phyloP scores from a whole-genome alignment of 129 eudicot genomes.

The Arctium lappa region DNA sequence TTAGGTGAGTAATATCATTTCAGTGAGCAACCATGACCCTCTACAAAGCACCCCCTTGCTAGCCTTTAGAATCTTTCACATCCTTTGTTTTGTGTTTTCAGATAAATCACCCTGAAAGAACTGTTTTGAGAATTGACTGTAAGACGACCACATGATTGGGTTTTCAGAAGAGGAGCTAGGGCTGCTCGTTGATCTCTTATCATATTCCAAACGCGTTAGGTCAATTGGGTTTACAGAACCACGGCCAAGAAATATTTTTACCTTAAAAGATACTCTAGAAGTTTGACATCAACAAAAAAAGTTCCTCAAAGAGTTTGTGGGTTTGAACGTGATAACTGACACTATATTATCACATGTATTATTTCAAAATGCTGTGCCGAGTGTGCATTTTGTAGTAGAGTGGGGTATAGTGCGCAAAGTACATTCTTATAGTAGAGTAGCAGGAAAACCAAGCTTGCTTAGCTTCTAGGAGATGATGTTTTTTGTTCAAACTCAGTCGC shows the following conservation, averaged over 20 bases:
- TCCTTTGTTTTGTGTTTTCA: not conserved
- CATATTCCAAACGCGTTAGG: not conserved
- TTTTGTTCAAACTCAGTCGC: not conserved
- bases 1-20: not conserved
- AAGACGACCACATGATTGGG: not conserved
- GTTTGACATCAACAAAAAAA: not conserved
- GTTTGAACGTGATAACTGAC: not conserved
- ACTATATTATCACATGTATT: not conserved
- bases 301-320: not conserved
- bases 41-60: not conserved
- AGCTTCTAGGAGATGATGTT: not conserved
- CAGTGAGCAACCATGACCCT: not conserved
- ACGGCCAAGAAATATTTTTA: not conserved
- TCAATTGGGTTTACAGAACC: not conserved
- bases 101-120: not conserved
- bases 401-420: not conserved
- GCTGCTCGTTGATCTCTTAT: not conserved
- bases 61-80: not conserved
- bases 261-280: not conserved
- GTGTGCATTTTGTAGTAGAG: not conserved
- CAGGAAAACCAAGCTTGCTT: not conserved
- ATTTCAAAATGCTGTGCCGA: constrained; percentile 3
- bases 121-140: not conserved
- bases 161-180: not conserved
- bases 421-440: not conserved